These are phyloP conservation scores for Dactylellina haptotyla DNA, from an alignment of 2,329 filamentous ascomycete species.

Conservation along the genomic window DNA sequence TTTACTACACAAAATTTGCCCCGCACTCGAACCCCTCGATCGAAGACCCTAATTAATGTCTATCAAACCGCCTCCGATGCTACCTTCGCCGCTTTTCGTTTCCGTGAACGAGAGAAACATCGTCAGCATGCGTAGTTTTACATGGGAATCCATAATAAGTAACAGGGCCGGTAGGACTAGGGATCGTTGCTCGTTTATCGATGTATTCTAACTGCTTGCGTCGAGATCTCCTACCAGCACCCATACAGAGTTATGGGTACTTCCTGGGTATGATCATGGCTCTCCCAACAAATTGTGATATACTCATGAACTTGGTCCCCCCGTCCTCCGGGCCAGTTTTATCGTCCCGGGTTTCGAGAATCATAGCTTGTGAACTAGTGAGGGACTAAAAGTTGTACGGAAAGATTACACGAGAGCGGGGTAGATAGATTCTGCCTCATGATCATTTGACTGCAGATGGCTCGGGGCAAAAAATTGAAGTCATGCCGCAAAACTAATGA, in stretches of 20 bases:
- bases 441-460: slow-evolving; percentile 41
- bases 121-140: slow-evolving; percentile 3
- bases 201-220: slow-evolving; percentile 28
- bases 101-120: slow-evolving; percentile 4
- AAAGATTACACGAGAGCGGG: slow-evolving; percentile 53
- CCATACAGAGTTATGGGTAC: slow-evolving; percentile 4
- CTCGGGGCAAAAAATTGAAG: slow-evolving; percentile 17
- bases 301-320: background rate
- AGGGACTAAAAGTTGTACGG: slow-evolving; percentile 2
- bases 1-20: slow-evolving; percentile 26
- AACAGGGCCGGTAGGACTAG: slow-evolving; percentile 9
- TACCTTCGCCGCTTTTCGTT: slow-evolving; percentile 1
- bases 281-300: slow-evolving; percentile 39
- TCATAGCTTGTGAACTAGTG: slow-evolving; percentile 13
- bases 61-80: background rate
- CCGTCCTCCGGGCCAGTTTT: slow-evolving; percentile 29
- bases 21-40: slow-evolving; percentile 33
- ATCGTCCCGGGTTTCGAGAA: slow-evolving; percentile 54
- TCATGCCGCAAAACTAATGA: background rate
- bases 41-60: background rate
- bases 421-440: slow-evolving; percentile 15
- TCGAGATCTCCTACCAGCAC: slow-evolving; percentile 30
- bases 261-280: slow-evolving; percentile 40
- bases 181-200: slow-evolving; percentile 30
- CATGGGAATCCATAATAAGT: slow-evolving; percentile 6